Evolutionary conservation across 2,329 filamentous ascomycete genomes (phyloP), one percentile per base, ranked within the genome.

Genomic region (Cordyceps militaris): DNA sequence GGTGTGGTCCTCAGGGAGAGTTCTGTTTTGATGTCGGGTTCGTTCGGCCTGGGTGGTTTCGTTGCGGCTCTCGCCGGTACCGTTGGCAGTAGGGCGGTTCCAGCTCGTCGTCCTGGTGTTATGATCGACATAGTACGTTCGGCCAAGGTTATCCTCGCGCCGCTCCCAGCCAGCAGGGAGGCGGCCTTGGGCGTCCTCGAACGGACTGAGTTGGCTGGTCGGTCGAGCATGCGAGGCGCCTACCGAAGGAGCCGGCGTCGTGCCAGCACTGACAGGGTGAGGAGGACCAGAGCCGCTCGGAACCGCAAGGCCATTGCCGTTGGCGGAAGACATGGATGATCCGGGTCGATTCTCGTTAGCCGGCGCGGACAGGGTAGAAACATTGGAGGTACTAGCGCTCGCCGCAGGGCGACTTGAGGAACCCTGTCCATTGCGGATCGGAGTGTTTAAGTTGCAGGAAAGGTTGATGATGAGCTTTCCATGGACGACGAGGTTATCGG

Each of bases 81-180:
- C 92, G 66, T 87, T 88, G 60, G 86, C 86, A 40, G 90, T 88
- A 8, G 94, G 94, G 60, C 94, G 81, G 65, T 89, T 93, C 94
- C 94, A 99, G 65, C 93, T 97, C 1, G 94, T 99, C 57, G 94
- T 93, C 66, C 94, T 82, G 7, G 92, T 96, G 71, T 97, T 97
- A 71, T 97, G 94, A 68, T 99, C 94, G 54, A 99, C 94, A 70
- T 97, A 99, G 70, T 99, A 99, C 23, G 93, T 97, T 66, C 94
- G 84, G 54, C 94, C 93, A 44, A 97, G 74, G 65, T 97, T 94
- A 70, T 99, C 94, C 72, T 97, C 93, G 58, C 94, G 85, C 57
- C 94, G 86, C 75, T 99, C 94, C 93, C 94, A 99, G 34, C 94
- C 94, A 52, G 89, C 86, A 34, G 94, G 94, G 56, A 99, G 75